phyloP scores from a whole-genome alignment of 2,329 filamentous ascomycete genomes.

The Fusarium cyanostomum region DNA sequence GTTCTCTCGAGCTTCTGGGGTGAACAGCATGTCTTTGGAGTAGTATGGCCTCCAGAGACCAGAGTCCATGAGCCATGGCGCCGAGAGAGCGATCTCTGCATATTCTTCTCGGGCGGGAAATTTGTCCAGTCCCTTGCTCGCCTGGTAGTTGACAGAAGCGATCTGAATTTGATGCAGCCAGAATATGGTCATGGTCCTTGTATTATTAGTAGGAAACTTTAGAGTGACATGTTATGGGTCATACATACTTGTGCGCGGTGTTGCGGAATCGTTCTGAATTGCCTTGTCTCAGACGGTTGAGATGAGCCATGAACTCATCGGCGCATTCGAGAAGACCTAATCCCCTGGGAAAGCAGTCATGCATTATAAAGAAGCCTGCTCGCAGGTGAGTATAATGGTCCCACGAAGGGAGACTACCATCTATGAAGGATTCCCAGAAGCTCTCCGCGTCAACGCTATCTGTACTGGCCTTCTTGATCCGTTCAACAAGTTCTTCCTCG shows the following conservation, averaged over 20 bases:
- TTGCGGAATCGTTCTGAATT: slow-evolving; percentile 47
- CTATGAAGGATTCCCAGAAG: slow-evolving; percentile 44
- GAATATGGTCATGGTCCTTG: slow-evolving; percentile 48
- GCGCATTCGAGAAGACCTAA: slow-evolving; percentile 42
- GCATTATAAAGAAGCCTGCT: slow-evolving; percentile 46
- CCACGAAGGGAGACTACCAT: slow-evolving; percentile 44
- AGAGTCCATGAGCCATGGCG: slow-evolving; percentile 44
- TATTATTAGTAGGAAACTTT: background rate
- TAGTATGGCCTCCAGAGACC: slow-evolving; percentile 47
- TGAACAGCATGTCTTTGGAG: slow-evolving; percentile 47
- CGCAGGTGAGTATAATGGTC: slow-evolving; percentile 48
- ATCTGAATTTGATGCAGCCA: slow-evolving; percentile 49
- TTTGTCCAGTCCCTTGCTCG: slow-evolving; percentile 1
- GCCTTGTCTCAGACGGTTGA: slow-evolving; percentile 38
- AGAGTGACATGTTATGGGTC: accelerated
- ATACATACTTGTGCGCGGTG: slow-evolving; percentile 45
- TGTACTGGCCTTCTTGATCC: slow-evolving; percentile 11
- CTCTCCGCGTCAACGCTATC: slow-evolving; percentile 8
- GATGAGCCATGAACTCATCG: slow-evolving; percentile 43
- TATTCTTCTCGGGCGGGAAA: slow-evolving; percentile 37
- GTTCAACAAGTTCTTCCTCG: slow-evolving; percentile 25
- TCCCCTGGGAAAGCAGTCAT: slow-evolving; percentile 39
- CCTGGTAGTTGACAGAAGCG: slow-evolving; percentile 41
- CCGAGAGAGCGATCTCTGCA: slow-evolving; percentile 36
- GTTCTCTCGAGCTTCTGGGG: slow-evolving; percentile 38